phyloP scores from a whole-genome alignment of 2,329 filamentous ascomycete genomes.

The Cadophora sp. region DNA sequence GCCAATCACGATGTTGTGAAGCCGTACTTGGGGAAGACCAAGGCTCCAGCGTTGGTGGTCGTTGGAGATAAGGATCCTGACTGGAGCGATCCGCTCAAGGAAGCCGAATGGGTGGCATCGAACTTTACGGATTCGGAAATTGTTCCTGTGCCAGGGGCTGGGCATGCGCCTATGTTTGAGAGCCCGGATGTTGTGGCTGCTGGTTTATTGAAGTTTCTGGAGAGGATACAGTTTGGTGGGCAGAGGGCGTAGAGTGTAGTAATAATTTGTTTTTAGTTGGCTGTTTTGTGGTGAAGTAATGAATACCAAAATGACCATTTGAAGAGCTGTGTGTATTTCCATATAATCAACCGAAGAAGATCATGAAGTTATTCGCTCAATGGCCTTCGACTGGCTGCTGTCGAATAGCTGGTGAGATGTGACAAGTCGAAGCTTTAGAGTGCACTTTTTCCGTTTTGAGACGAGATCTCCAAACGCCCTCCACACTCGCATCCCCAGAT shows the following conservation, averaged over 20 bases:
- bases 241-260: constrained; percentile 24
- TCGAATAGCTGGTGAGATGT: no score
- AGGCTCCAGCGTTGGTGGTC: constrained; percentile 20
- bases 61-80: constrained; percentile 21
- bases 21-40: constrained; percentile 13
- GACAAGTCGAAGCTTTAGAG: no score
- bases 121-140: constrained; percentile 23
- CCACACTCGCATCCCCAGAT: no score
- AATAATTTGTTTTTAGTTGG: background rate
- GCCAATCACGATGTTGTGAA: constrained; percentile 11
- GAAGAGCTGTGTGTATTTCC: no score
- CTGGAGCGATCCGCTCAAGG: constrained; percentile 18
- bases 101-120: constrained; percentile 23
- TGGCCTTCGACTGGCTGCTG: no score
- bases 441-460: no score
- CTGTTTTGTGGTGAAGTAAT: no score
- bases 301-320: no score
- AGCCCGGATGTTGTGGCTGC: constrained; percentile 18
- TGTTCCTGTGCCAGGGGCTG: constrained; percentile 15
- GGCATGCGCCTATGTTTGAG: constrained; percentile 23
- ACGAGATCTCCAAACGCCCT: no score
- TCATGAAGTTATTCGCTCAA: no score
- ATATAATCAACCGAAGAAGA: no score
- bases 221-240: constrained; percentile 15
- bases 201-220: constrained; percentile 15